These are phyloP conservation scores for Collybia sordida DNA, from an alignment of 768 basidiomycete genomes.

Conservation along the genomic window DNA sequence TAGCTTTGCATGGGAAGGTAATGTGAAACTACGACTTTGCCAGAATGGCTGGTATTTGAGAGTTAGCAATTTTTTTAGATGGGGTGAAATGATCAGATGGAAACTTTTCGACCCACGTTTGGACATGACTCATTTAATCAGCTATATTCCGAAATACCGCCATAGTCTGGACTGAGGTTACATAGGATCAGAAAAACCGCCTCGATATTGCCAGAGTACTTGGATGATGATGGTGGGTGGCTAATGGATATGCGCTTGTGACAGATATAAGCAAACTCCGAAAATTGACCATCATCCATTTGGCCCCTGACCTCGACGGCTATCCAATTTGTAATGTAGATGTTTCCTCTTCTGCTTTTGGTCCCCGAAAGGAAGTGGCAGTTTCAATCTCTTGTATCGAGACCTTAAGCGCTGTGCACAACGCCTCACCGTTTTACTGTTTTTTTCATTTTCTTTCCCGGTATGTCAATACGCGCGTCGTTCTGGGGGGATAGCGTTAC, in stretches of 20 bases:
- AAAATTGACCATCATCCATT: not conserved
- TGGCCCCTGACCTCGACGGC: not conserved
- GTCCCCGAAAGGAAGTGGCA: no score
- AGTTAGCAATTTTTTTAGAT: not conserved
- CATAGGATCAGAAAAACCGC: not conserved
- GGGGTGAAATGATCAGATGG: not conserved
- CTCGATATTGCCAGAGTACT: not conserved
- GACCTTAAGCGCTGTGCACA: no score
- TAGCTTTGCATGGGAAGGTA: slow-evolving; percentile 16
- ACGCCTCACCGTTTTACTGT: no score
- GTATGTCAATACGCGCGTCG: no score
- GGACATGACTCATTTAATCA: slow-evolving; percentile 5
- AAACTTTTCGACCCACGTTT: slow-evolving; percentile 5
- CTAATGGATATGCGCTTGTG: no score
- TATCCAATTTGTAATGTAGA: no score
- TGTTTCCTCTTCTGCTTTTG: no score
- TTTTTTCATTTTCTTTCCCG: no score
- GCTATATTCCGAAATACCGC: slow-evolving; percentile 1
- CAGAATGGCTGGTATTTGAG: slow-evolving; percentile 2
- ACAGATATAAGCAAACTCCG: not conserved
- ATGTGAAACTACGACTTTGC: not conserved
- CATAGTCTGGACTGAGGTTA: not conserved
- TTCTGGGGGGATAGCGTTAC: no score
- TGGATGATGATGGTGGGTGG: no score
- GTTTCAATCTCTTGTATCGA: no score